A percentile compares a stretch with the other conserved stretches of the same genome.
Conservation (phyloP, 768 basidiomycete genomes). For the Clavaria fumosa region DNA sequence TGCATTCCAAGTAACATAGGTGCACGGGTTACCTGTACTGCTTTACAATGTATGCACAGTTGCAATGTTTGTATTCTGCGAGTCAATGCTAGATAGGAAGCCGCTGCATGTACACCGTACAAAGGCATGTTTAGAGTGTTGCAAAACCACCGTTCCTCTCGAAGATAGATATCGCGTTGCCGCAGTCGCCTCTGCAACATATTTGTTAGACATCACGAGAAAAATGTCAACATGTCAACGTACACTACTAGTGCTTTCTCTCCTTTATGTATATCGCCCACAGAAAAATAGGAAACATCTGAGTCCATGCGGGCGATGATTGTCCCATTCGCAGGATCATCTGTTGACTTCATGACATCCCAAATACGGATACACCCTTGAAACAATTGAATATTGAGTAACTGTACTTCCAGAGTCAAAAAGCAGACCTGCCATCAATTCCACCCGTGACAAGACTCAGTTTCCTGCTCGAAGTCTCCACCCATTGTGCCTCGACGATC, state of each 20-base stretch:
- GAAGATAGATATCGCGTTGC: conserved; percentile 34
- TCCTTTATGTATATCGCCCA: conserved; percentile 37
- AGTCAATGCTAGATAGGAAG: too few relatives aligned
- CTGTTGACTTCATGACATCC: conserved; percentile 33
- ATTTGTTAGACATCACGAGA: background rate
- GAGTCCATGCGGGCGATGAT: conserved; percentile 37
- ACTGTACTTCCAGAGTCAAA: background rate
- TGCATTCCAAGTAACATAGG: too few relatives aligned
- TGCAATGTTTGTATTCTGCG: too few relatives aligned
- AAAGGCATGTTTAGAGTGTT: background rate
- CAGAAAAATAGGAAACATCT: conserved; percentile 41
- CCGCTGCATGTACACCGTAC: too few relatives aligned
- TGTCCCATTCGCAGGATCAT: conserved; percentile 27
- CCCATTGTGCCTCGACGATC: conserved; percentile 38
- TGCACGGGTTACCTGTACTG: too few relatives aligned
- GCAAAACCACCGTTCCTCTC: conserved; percentile 11
- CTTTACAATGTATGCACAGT: too few relatives aligned
- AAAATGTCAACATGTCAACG: conserved; percentile 14
- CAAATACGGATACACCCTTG: conserved; percentile 58
- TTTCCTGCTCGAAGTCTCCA: conserved; percentile 22
- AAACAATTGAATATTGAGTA: conserved; percentile 5
- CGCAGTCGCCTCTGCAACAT: conserved; percentile 29
- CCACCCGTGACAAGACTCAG: conserved; percentile 47
- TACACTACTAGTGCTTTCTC: conserved; percentile 50
- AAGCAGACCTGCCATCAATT: conserved; percentile 35